Evolutionary conservation across 345 rosid species (phyloP), one percentile per base, ranked within the genome.

Genomic region (Microthlaspi erraticum): DNA sequence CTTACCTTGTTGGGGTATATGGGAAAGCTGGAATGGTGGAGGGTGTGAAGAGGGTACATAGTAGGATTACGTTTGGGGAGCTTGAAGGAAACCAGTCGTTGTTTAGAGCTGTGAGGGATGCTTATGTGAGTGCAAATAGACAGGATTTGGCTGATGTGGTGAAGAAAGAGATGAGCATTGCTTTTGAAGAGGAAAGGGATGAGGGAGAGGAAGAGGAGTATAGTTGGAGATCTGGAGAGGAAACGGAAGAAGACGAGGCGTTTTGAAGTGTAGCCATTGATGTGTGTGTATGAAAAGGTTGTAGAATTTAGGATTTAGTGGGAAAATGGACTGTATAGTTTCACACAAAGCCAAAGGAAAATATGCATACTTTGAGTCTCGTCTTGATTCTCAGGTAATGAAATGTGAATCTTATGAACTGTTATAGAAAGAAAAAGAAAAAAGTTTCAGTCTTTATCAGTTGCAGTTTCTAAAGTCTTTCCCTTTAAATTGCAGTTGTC

Each of bases 1-100:
- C 85, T 16, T 73, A 81, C 80, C 84, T 93, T 34, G 90, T 83
- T 38, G 80, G 72, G 66, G 81, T 96, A 66, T 90, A 93, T 38
- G 93, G 91, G 29, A 90, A 81, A 77, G 90, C 97, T 50, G 91
- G 93, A 18, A 87, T 93, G 93, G 73, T 88, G 41, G 92, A 88
- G 72, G 98, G 96, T 45, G 90, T 90, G 76, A 88, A 84, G 76
- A 84, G 90, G 70, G 81, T 90, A 53, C 83, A 88, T 69, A 76
- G 80, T 66, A 72, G 77, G 55, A 29, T 90, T 38, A 84, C 85
- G 60, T 83, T 79, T 72, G 84, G 90, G 44, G 87, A 79, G 71
- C 77, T 83, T 2, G 76, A 85, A 62, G 85, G 81, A 32, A 87
- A 77, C 72, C 83, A 82, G 64, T 79, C 87, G 34, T 76, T 90